Conservation (phyloP, 371 early-diverging fungal genomes). For the Conidiobolus incongruus region DNA sequence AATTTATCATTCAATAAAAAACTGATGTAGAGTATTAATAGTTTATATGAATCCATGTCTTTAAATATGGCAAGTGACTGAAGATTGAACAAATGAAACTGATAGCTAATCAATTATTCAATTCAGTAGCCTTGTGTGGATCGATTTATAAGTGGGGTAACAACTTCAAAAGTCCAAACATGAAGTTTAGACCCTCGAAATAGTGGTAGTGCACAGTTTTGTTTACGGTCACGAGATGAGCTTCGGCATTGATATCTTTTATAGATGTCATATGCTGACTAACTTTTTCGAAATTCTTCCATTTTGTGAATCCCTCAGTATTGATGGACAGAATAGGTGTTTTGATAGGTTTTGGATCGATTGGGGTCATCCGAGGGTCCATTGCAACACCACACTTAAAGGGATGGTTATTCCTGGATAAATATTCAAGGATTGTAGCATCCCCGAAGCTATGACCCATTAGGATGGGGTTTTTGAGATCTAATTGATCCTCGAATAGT, state of each 20-base stretch:
- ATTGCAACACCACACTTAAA: conserved; percentile 16
- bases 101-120: too few relatives aligned
- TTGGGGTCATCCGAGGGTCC: conserved; percentile 20
- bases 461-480: conserved; percentile 15
- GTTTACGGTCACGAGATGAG: not conserved
- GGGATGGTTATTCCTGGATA: conserved; percentile 7
- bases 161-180: too few relatives aligned
- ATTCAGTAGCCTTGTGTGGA: too few relatives aligned
- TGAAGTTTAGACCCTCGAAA: conserved; percentile 1
- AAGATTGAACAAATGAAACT: too few relatives aligned
- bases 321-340: conserved; percentile 14
- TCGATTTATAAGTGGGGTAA: too few relatives aligned
- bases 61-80: too few relatives aligned
- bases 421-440: conserved; percentile 14
- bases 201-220: not conserved
- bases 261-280: too few relatives aligned
- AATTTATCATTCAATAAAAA: too few relatives aligned
- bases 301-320: conserved; percentile 12
- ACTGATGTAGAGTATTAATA: too few relatives aligned
- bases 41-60: too few relatives aligned
- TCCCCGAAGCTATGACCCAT: conserved; percentile 36
- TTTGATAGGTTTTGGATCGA: conserved; percentile 1
- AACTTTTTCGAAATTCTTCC: conserved; percentile 12
- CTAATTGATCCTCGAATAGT: conserved; percentile 13
- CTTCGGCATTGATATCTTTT: too few relatives aligned